Percentiles rank a stretch among this genome's conserved stretches.
Evolutionary conservation across 2,329 filamentous ascomycete species (phyloP).

Genomic region (Paraconiothyrium sp.): DNA sequence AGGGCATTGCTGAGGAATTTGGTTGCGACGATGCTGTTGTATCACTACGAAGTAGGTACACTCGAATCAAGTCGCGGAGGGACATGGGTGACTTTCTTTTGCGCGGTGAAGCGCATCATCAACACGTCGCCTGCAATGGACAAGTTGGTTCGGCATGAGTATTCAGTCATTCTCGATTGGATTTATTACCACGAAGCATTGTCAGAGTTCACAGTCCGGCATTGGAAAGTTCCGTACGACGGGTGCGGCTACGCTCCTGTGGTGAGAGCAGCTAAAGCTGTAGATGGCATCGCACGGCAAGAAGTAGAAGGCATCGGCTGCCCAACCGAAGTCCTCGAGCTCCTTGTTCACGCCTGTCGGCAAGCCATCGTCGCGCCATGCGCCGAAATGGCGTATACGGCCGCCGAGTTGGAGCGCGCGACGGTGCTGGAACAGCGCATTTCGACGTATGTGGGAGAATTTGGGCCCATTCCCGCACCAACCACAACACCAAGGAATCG

Average conservation of each 20-base stretch:
- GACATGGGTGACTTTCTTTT: conserved; percentile 22
- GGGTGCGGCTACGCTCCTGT: conserved; percentile 24
- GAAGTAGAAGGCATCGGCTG: conserved; percentile 22
- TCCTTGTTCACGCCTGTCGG: conserved; percentile 22
- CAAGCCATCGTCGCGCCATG: conserved; percentile 19
- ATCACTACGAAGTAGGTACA: conserved; percentile 25
- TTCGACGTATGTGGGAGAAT: conserved; percentile 18
- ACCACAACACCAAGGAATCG: conserved; percentile 19
- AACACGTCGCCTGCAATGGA: conserved; percentile 23
- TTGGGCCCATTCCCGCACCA: conserved; percentile 18
- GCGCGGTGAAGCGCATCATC: conserved; percentile 26
- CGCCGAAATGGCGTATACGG: conserved; percentile 16
- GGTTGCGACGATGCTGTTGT: conserved; percentile 24
- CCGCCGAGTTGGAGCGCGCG: conserved; percentile 15
- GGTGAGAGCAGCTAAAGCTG: conserved; percentile 19
- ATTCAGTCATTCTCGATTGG: conserved; percentile 26
- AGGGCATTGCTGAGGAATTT: conserved; percentile 24
- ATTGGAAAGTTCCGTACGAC: conserved; percentile 24
- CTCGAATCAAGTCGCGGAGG: conserved; percentile 20
- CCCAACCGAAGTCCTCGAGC: conserved; percentile 25
- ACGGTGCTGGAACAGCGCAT: conserved; percentile 23
- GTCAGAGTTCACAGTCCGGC: conserved; percentile 24
- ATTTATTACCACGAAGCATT: conserved; percentile 26
- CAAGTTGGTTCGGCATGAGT: conserved; percentile 23
- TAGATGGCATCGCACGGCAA: conserved; percentile 14